Base-by-base conservation (phyloP, 2,329 filamentous ascomycete species). In the Paraphaeosphaeria sporulosa region DNA sequence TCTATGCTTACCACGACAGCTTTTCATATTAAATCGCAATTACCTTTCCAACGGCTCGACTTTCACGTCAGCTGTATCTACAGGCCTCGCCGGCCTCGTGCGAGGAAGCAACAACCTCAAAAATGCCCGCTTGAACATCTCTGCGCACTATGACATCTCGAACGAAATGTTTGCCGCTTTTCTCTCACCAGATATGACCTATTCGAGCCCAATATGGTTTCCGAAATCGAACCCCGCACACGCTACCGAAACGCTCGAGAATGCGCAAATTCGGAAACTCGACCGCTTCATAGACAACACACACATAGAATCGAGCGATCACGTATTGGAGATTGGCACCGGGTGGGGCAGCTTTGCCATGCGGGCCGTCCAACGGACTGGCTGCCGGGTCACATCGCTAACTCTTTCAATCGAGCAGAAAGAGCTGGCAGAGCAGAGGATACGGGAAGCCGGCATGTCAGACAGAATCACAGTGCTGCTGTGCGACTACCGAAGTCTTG, bases 271-370 rank as follows among this genome's bases (percentile, higher is more conserved):
- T 71, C 86, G 85, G 17, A 92, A 92, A 73, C 78, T 92, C 15
- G 78, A 84, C 60, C 84, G 86, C 8, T 89, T 92, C 71, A 87
- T 93, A 51, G 81, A 86, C 51, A 88, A 87, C 30, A 87, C 88
- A 15, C 84, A 80, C 50, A 86, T 92, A 64, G 87, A 89, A 63
- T 59, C 82, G 0, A 83, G 82, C 1, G 89, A 93, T 63, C 89
- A 91, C 69, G 86, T 93, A 1, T 78, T 93, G 17, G 90, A 93
- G 67, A 92, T 93, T 56, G 90, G 90, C 2, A 91, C 89, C 1
- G 90, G 90, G 13, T 93, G 90, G 90, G 90, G 90, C 1, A 89
- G 86, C 38, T 89, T 93, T 66, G 89, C 90, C 3, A 91, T 93
- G 44, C 84, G 87, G 63, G 90, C 89, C 0, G 89, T 90, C 1